Base-by-base conservation (phyloP, 306 rosid species). In the Trifolium pratense region DNA sequence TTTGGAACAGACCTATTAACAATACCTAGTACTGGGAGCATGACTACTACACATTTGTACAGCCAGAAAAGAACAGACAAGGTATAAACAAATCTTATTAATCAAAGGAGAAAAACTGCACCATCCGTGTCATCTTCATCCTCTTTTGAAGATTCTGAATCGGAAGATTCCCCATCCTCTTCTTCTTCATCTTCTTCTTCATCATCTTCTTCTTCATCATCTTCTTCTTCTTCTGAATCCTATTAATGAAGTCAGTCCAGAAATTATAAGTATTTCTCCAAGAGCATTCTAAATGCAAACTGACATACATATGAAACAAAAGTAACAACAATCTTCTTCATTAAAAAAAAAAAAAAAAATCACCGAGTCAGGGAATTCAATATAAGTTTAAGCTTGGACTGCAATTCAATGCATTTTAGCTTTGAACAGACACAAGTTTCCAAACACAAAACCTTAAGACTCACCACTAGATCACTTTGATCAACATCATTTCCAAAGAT, bases 401-500 rank as follows among this genome's bases (percentile, higher is more conserved):
- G 18, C 48, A 64, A 56, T 62, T 74, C 40, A 34, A 29, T 20
- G 20, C 6, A 53, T 55, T 37, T 51, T 58, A 60, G 49, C 57
- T 20, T 69, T 53, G 61, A 40, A 65, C 7, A 12, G 7, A 59
- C 45, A 60, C 63, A 23, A 49, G 59, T 58, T 29, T 72, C 53
- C 74, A 68, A 65, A 73, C 5, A 62, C 51, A 39, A 70, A 70
- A 40, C 49, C 61, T 14, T 65, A 23, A 57, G 65, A 66, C 79
- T 80, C 78, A 91, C 97, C 97, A 78, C 83, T 77, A 70, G 25
- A 71, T 79, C 84, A n/a, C 67, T 79, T 70, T 74, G 81, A 76
- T 79, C 86, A 71, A 66, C 69, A n/a, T 85, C 95, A 72, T 84
- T 67, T 77, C 79, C 86, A 82, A 94, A 91, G 23, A 85, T 48